Conservation (phyloP, 768 basidiomycete genomes). For the Chiua virens region DNA sequence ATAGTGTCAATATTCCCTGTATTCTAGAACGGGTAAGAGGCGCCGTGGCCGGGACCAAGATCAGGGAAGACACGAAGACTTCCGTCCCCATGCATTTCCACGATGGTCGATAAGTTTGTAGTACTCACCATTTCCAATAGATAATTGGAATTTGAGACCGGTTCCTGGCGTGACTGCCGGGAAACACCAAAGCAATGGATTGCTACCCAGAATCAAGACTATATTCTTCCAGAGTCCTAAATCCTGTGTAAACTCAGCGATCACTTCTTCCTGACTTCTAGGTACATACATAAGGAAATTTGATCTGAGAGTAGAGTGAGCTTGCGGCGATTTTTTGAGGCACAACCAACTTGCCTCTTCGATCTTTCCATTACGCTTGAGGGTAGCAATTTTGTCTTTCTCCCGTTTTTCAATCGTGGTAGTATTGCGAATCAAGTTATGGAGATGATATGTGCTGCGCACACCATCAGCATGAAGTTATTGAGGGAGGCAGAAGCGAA, state of each 20-base stretch:
- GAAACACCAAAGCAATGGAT: constrained; percentile 81
- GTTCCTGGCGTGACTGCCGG: constrained; percentile 66
- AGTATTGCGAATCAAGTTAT: constrained; percentile 70
- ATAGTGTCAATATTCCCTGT: background rate
- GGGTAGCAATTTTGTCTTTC: constrained; percentile 88
- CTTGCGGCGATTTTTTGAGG: background rate
- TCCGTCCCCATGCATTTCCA: constrained; percentile 4
- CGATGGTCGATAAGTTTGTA: constrained; percentile 38
- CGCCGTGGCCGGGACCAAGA: constrained; percentile 2
- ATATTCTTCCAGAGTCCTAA: constrained; percentile 71
- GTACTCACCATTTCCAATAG: constrained; percentile 75
- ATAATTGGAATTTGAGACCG: constrained; percentile 77
- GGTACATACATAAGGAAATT: constrained; percentile 84
- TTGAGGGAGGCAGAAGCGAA: constrained; percentile 24
- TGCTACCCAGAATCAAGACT: constrained; percentile 72
- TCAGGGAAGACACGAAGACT: background rate
- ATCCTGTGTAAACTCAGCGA: constrained; percentile 51
- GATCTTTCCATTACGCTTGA: constrained; percentile 84
- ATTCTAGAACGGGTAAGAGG: background rate
- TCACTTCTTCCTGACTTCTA: background rate
- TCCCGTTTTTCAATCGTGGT: constrained; percentile 99
- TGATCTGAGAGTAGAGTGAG: constrained; percentile 49
- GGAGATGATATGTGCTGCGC: constrained; percentile 82
- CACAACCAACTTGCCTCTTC: constrained; percentile 53
- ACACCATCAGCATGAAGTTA: constrained; percentile 11